phyloP scores from a whole-genome alignment of 129 eudicot species.

The Sambucus nigra region DNA sequence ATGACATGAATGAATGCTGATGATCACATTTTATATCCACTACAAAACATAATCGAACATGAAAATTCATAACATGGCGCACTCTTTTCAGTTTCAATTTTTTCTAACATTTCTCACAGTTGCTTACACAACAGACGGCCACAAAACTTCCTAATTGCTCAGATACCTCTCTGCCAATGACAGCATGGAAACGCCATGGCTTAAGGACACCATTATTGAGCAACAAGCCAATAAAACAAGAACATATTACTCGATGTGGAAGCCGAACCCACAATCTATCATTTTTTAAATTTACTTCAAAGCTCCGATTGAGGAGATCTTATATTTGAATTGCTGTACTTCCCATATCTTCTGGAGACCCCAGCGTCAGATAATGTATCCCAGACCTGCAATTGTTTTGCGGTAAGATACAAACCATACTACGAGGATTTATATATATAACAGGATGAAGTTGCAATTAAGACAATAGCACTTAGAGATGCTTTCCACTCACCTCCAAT shows the following conservation, averaged over 20 bases:
- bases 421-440: neutral
- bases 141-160: too few relatives aligned
- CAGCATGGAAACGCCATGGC: too few relatives aligned
- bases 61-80: too few relatives aligned
- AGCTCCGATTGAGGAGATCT: neutral
- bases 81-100: too few relatives aligned
- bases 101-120: too few relatives aligned
- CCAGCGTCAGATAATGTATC: constrained; percentile 50
- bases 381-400: constrained; percentile 49
- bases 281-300: neutral
- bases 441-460: neutral
- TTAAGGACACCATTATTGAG: too few relatives aligned
- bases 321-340: constrained; percentile 31
- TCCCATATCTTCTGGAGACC: constrained; percentile 43
- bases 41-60: too few relatives aligned
- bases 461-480: neutral
- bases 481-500: constrained; percentile 29
- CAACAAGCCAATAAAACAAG: too few relatives aligned
- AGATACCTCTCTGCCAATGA: too few relatives aligned
- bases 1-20: too few relatives aligned
- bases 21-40: too few relatives aligned
- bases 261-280: neutral
- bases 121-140: too few relatives aligned
- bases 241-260: neutral
- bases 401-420: neutral